These are phyloP conservation scores for Daldinia childiae DNA, from an alignment of 495 filamentous ascomycete genomes.

Conservation along the genomic window DNA sequence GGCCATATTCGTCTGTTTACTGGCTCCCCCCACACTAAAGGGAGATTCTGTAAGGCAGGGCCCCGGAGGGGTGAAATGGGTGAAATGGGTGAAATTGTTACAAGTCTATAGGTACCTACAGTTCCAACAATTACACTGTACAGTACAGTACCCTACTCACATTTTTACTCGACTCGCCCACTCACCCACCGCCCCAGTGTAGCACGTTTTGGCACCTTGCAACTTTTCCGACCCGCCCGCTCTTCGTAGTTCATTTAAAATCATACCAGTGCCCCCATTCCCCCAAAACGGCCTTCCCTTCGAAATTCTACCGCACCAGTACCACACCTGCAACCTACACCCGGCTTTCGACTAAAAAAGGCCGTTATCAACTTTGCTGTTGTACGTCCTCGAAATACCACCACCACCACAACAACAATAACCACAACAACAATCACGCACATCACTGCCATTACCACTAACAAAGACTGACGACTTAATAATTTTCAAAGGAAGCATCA, in stretches of 20 bases:
- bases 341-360: constrained; percentile 36
- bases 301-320: constrained; percentile 45
- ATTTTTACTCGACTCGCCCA: not conserved
- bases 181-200: constrained; percentile 33
- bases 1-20: constrained; percentile 42
- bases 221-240: constrained; percentile 46
- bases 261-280: constrained; percentile 46
- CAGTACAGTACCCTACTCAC: constrained; percentile 12
- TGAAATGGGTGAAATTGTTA: not conserved
- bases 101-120: constrained; percentile 37
- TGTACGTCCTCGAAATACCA: constrained; percentile 19
- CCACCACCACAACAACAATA: not conserved
- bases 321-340: constrained; percentile 36
- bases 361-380: constrained; percentile 23
- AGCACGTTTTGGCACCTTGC: constrained; percentile 42
- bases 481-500: not conserved
- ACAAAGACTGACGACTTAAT: constrained; percentile 2
- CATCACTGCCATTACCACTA: not conserved
- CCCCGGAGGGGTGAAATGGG: constrained; percentile 35
- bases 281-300: constrained; percentile 42
- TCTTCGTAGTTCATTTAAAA: constrained; percentile 49
- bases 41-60: constrained; percentile 40
- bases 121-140: constrained; percentile 25
- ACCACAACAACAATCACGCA: not conserved
- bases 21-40: constrained; percentile 45